phyloP scores from a whole-genome alignment of 2,329 filamentous ascomycete genomes.

The Cercospora sojina region DNA sequence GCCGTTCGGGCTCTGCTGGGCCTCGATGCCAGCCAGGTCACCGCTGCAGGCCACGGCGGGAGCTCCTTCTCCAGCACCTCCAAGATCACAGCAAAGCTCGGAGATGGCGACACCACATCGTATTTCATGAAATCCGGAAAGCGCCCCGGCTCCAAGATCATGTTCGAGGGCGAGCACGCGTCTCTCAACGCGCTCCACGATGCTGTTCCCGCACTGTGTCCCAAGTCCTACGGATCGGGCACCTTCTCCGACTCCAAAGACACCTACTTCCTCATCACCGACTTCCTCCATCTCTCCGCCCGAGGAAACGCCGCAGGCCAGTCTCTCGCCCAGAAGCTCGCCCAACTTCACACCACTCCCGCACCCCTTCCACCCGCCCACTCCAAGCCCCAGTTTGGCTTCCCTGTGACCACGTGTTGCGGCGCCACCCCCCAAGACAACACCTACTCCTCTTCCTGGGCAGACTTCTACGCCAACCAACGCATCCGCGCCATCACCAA shows the following conservation, averaged over 20 bases:
- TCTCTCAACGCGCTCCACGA: slow-evolving; percentile 79
- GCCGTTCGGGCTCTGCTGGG: slow-evolving; percentile 62
- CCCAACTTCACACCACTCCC: slow-evolving; percentile 72
- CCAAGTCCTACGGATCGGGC: slow-evolving; percentile 72
- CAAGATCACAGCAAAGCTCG: slow-evolving; percentile 52
- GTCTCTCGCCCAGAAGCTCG: slow-evolving; percentile 73
- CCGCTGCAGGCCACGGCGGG: slow-evolving; percentile 63
- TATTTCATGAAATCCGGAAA: slow-evolving; percentile 73
- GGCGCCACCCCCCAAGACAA: slow-evolving; percentile 83
- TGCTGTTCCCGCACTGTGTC: slow-evolving; percentile 72
- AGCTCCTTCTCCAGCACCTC: slow-evolving; percentile 64
- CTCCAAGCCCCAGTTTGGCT: slow-evolving; percentile 69
- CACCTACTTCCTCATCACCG: slow-evolving; percentile 63
- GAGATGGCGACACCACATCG: slow-evolving; percentile 51
- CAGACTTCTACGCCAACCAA: slow-evolving; percentile 79
- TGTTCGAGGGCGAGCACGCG: slow-evolving; percentile 78
- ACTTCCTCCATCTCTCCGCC: slow-evolving; percentile 69
- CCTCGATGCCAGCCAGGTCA: slow-evolving; percentile 56
- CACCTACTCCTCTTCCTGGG: slow-evolving; percentile 69
- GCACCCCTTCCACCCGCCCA: slow-evolving; percentile 64
- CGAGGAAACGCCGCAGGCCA: slow-evolving; percentile 38
- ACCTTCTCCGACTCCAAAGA: slow-evolving; percentile 49
- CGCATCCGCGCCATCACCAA: slow-evolving; percentile 66
- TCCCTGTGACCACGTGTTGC: slow-evolving; percentile 81
- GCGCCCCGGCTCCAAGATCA: slow-evolving; percentile 59